A percentile compares a stretch with the other conserved stretches of the same genome.
These are phyloP conservation scores for Trametes cubensis DNA, from an alignment of 768 basidiomycete genomes.

Conservation along the genomic window DNA sequence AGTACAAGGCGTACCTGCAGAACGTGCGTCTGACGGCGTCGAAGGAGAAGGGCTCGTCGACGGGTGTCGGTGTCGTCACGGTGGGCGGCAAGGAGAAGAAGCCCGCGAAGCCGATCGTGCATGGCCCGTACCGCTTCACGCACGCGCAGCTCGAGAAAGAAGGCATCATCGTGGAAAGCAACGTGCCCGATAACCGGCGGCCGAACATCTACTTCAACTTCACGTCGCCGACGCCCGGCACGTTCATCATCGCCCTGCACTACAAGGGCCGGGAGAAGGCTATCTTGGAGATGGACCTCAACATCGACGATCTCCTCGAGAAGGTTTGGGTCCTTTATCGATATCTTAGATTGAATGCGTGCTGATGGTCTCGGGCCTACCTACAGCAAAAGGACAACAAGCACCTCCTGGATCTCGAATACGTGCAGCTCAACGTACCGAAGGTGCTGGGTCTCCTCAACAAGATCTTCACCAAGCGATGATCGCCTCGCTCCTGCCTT, in stretches of 20 bases:
- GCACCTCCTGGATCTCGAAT: slow-evolving; percentile 93
- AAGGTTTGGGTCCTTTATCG: slow-evolving; percentile 60
- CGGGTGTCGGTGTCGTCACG: slow-evolving; percentile 90
- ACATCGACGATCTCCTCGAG: slow-evolving; percentile 96
- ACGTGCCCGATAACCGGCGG: slow-evolving; percentile 96
- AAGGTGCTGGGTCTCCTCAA: slow-evolving; percentile 91
- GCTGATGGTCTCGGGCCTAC: slow-evolving; percentile 13
- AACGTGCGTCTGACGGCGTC: slow-evolving; percentile 91
- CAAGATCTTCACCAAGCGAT: slow-evolving; percentile 92
- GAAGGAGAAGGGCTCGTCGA: slow-evolving; percentile 86
- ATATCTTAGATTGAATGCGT: not conserved
- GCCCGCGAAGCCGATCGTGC: slow-evolving; percentile 76
- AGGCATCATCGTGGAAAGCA: slow-evolving; percentile 98
- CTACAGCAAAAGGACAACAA: slow-evolving; percentile 98
- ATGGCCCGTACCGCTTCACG: slow-evolving; percentile 97
- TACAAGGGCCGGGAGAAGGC: slow-evolving; percentile 99
- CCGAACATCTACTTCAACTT: slow-evolving; percentile 99
- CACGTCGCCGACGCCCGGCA: slow-evolving; percentile 95
- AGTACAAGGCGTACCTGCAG: slow-evolving; percentile 99
- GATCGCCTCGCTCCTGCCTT: slow-evolving; percentile 32
- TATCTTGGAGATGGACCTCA: slow-evolving; percentile 98
- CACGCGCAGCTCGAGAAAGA: slow-evolving; percentile 99
- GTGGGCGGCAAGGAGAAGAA: slow-evolving; percentile 99
- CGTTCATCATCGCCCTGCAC: slow-evolving; percentile 97
- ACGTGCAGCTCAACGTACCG: slow-evolving; percentile 95